Evolutionary conservation across 1,139 yeast species (phyloP).

Genomic region (Candida sanyaensis): DNA sequence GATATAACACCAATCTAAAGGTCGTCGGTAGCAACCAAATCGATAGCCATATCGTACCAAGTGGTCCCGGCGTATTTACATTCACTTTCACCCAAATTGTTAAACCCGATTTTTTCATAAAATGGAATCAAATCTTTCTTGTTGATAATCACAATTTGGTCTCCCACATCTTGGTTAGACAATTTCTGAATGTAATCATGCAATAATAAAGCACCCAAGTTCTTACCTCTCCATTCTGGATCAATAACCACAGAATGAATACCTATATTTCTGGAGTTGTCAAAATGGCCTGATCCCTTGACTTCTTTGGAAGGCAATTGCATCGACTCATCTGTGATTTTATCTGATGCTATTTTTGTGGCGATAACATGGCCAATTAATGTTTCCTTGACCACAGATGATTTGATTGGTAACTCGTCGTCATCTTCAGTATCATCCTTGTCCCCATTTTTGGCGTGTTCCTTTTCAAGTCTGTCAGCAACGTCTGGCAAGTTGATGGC

Average conservation of each 20-base stretch:
- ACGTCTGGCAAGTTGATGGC: constrained; percentile 48
- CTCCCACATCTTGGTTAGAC: constrained; percentile 85
- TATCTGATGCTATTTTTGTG: constrained; percentile 60
- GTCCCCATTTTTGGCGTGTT: constrained; percentile 20
- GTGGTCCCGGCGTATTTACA: constrained; percentile 59
- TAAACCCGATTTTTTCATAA: constrained; percentile 79
- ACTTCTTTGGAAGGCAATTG: constrained; percentile 47
- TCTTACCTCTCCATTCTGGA: constrained; percentile 78
- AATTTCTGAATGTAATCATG: constrained; percentile 91
- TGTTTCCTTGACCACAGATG: constrained; percentile 61
- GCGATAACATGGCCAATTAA: constrained; percentile 85
- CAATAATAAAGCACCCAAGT: constrained; percentile 77
- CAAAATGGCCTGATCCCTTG: constrained; percentile 77
- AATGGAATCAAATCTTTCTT: constrained; percentile 71
- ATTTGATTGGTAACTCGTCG: constrained; percentile 46
- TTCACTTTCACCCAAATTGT: constrained; percentile 59
- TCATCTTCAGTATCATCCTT: constrained; percentile 33
- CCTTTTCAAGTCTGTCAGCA: constrained; percentile 35
- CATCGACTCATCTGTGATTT: constrained; percentile 71
- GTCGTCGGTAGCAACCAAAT: constrained; percentile 63
- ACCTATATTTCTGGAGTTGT: constrained; percentile 72
- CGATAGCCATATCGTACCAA: constrained; percentile 70
- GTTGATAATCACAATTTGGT: constrained; percentile 71
- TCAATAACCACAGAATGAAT: constrained; percentile 81
- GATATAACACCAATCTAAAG: constrained; percentile 8